phyloP scores from a whole-genome alignment of 306 rosid genomes.

The Casuarina glauca region DNA sequence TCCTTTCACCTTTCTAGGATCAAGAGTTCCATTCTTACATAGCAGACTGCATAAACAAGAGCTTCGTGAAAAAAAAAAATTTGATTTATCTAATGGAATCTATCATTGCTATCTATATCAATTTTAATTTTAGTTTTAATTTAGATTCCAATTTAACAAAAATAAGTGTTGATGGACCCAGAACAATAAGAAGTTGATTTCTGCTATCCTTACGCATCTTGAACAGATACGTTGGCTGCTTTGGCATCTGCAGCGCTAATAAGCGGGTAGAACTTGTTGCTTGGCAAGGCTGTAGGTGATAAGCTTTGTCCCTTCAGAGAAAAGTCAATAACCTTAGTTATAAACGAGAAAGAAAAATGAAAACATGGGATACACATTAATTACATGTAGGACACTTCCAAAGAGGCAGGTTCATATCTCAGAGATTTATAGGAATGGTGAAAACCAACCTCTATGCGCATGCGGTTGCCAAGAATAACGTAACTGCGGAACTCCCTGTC shows the following conservation, averaged over 20 bases:
- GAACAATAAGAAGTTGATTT: conserved; percentile 6
- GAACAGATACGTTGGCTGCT: conserved; percentile 48
- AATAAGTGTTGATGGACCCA: background rate
- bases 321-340: conserved; percentile 7
- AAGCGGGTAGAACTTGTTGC: conserved; percentile 49
- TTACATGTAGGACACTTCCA: background rate
- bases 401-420: background rate
- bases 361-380: background rate
- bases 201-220: conserved; percentile 65
- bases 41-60: conserved; percentile 47
- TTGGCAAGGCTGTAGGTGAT: conserved; percentile 42
- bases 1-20: conserved; percentile 77
- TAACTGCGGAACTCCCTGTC: conserved; percentile 71
- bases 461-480: conserved; percentile 55
- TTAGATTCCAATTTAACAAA: background rate
- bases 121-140: no score
- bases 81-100: background rate
- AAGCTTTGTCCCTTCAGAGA: conserved; percentile 75
- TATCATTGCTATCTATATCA: background rate
- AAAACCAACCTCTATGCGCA: conserved; percentile 47
- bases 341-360: background rate
- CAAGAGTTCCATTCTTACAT: conserved; percentile 78
- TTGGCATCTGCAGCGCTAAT: conserved; percentile 58
- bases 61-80: background rate
- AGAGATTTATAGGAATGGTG: no score